These are phyloP conservation scores for Pseudogymnoascus sp. DNA, from an alignment of 2,329 filamentous ascomycete species.

Conservation along the genomic window DNA sequence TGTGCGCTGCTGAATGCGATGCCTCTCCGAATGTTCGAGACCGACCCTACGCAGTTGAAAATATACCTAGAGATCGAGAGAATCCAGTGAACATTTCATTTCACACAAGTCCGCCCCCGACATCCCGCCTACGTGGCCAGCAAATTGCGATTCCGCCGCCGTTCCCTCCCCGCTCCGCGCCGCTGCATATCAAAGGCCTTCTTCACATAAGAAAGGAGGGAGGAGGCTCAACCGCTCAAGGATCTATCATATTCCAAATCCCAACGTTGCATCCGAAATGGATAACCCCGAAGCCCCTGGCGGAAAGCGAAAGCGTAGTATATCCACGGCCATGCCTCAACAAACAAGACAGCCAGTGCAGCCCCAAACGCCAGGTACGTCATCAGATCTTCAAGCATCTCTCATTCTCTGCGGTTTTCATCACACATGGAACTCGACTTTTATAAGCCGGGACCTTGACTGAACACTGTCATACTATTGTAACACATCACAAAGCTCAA, in stretches of 20 bases:
- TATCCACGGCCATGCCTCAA: conserved; percentile 3
- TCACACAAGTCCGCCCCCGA: conserved; percentile 5
- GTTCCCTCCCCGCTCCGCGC: conserved; percentile 1
- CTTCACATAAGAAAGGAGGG: background rate
- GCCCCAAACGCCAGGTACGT: conserved; percentile 1
- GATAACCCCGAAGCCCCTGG: background rate
- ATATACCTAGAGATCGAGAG: background rate
- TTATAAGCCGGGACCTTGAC: background rate
- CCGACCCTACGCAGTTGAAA: background rate
- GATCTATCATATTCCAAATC: background rate
- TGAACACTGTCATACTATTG: background rate
- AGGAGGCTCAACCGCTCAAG: background rate
- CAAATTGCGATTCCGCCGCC: background rate
- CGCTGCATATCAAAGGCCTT: conserved; percentile 1
- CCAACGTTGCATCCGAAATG: background rate
- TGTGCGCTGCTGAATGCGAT: background rate
- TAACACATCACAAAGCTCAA: background rate
- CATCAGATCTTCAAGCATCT: background rate
- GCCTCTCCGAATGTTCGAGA: conserved; percentile 1
- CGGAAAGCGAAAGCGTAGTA: conserved; percentile 5
- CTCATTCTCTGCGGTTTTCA: background rate
- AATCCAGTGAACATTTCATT: background rate
- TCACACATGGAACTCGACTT: background rate
- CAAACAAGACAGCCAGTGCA: conserved; percentile 3
- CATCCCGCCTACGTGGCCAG: background rate